Base-by-base conservation (phyloP, 148 eudicot species). In the Silene conica region DNA sequence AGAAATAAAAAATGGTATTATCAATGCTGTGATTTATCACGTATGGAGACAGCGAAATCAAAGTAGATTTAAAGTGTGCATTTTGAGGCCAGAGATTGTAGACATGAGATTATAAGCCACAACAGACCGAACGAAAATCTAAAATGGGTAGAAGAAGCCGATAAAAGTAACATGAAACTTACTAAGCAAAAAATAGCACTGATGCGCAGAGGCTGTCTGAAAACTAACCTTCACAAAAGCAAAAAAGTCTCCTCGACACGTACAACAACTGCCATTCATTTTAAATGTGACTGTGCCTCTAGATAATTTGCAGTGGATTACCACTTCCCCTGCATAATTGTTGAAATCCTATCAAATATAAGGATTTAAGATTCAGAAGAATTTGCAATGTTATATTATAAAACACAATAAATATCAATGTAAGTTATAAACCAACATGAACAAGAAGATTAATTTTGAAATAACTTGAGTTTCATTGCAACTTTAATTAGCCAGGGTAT, bases 261-360 rank as follows among this genome's bases (percentile, higher is more conserved):
- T 73, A 90, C 96, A 52, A 92, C 89, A 75, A 95, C 98, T 8
- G 98, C 85, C 98, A 95, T 95, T 67, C 98, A 82, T 87, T 95
- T 95, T 72, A 95, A 86, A 74, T 90, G 89, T 74, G 98, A 95
- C 19, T 97, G 77, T 95, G 91, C 73, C 98, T 86, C 80, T 95
- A 97, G 59, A 95, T 82, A 89, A 95, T 95, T 81, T 95, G 98
- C 77, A 95, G 96, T 54, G 89, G 79, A 82, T 80, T 79, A 50
- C 96, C 93, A 79, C 83, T 77, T 72, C 98, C 96, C 88, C 97
- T 92, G 85, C 77, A 84, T 43, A 48, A 55, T 1, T 28, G 58
- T 26, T 10, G 70, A 76, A 70, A 66, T 58, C 18, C 38, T 25
- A 50, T 74, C n/a, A 50, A 64, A 52, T 21, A 67, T 46, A 70